Evolutionary conservation across 305 asterid genomes (phyloP).

Genomic region (Stenogyne calaminthoides): DNA sequence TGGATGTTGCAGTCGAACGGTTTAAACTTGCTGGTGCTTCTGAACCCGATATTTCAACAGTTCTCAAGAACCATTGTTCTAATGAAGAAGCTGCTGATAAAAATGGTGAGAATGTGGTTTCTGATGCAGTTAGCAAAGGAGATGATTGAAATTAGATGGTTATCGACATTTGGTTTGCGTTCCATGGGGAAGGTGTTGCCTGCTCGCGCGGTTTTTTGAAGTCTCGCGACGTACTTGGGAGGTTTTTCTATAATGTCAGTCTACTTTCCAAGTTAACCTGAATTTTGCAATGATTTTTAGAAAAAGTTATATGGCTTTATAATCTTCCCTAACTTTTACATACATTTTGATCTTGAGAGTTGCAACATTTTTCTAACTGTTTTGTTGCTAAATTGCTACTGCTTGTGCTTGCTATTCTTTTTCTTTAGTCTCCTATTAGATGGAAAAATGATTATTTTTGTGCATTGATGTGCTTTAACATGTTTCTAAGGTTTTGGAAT

Average conservation of each 20-base stretch:
- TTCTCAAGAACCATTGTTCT: slow-evolving; percentile 81
- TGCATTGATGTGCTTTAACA: neutral
- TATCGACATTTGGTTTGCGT: neutral
- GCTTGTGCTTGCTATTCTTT: neutral
- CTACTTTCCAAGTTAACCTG: slow-evolving; percentile 34
- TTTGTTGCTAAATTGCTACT: slow-evolving; percentile 6
- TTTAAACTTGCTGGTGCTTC: slow-evolving; percentile 98
- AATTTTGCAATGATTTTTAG: slow-evolving; percentile 29
- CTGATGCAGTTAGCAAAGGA: slow-evolving; percentile 32
- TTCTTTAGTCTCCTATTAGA: neutral
- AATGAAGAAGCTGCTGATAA: slow-evolving; percentile 50
- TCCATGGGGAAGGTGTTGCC: neutral
- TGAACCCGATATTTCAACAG: slow-evolving; percentile 76
- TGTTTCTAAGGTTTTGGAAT: neutral
- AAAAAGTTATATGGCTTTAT: slow-evolving; percentile 9
- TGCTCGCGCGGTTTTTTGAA: slow-evolving; percentile 2
- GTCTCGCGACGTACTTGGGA: slow-evolving; percentile 14
- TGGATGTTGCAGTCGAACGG: slow-evolving; percentile 82
- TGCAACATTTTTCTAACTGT: neutral
- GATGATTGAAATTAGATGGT: slow-evolving; percentile 17
- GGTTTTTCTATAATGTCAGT: slow-evolving; percentile 26
- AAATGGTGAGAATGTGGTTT: slow-evolving; percentile 33
- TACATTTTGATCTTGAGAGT: slow-evolving; percentile 22
- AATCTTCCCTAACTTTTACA: neutral
- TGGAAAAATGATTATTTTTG: neutral